Evolutionary conservation across 176 grass and related monocot species (phyloP).

Genomic region (Avena sativa): DNA sequence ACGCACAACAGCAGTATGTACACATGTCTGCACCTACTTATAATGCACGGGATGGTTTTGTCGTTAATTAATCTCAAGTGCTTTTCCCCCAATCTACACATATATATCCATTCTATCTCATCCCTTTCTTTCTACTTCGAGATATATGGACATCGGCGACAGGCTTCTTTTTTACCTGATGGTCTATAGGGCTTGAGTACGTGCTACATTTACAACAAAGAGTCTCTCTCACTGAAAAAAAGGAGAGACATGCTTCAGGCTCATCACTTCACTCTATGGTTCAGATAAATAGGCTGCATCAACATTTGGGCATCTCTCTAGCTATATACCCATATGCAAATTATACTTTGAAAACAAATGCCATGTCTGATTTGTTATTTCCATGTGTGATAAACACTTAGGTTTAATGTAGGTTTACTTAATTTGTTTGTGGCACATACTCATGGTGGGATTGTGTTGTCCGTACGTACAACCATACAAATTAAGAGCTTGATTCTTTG

Average conservation of each 20-base stretch:
- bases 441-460: background rate
- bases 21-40: background rate
- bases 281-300: background rate
- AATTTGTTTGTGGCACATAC: background rate
- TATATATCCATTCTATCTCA: background rate
- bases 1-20: constrained; percentile 17
- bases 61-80: background rate
- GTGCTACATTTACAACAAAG: background rate
- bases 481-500: background rate
- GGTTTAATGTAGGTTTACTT: background rate
- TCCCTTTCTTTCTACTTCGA: background rate
- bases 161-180: background rate
- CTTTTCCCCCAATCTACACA: constrained; percentile 19
- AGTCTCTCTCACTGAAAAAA: background rate
- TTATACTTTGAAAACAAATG: background rate
- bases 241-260: background rate
- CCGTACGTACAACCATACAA: background rate
- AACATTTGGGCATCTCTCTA: background rate
- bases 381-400: background rate
- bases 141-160: background rate
- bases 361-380: background rate
- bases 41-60: background rate
- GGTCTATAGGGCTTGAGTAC: background rate
- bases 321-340: background rate
- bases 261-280: background rate